Evolutionary conservation across 345 rosid genomes (phyloP).

Genomic region (Euphorbia peplus): DNA sequence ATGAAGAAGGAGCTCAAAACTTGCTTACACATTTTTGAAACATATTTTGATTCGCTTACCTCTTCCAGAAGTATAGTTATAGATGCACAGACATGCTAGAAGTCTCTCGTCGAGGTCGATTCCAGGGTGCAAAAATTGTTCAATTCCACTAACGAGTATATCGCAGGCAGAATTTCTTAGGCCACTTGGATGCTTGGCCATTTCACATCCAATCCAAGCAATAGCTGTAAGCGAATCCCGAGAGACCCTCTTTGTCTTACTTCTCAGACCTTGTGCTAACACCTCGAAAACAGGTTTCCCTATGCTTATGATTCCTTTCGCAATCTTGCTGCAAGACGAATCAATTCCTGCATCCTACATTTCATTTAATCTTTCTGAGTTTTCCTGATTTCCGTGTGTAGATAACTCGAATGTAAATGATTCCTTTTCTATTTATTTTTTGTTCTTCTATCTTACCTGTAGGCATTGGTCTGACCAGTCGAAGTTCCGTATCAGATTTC

Average conservation of each 20-base stretch:
- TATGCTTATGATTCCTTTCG: slow-evolving; percentile 44
- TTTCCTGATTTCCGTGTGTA: background rate
- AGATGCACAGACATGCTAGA: slow-evolving; percentile 79
- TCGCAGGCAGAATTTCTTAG: slow-evolving; percentile 60
- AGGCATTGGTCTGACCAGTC: slow-evolving; percentile 76
- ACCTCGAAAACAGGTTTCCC: slow-evolving; percentile 56
- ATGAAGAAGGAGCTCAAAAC: slow-evolving; percentile 16
- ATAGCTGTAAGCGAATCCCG: slow-evolving; percentile 55
- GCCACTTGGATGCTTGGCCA: slow-evolving; percentile 50
- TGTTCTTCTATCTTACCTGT: slow-evolving; percentile 40
- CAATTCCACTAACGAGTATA: slow-evolving; percentile 56
- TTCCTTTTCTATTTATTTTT: background rate
- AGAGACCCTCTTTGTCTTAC: slow-evolving; percentile 55
- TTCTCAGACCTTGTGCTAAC: slow-evolving; percentile 57
- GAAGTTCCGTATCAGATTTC: slow-evolving; percentile 69
- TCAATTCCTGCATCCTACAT: slow-evolving; percentile 67
- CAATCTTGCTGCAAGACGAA: slow-evolving; percentile 67
- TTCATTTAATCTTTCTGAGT: slow-evolving; percentile 8
- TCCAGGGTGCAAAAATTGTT: slow-evolving; percentile 84
- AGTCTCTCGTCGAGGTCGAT: slow-evolving; percentile 76
- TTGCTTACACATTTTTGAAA: background rate
- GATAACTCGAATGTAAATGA: background rate
- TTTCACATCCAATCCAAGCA: slow-evolving; percentile 83
- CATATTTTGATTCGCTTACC: slow-evolving; percentile 36
- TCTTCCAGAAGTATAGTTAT: slow-evolving; percentile 82